Base-by-base conservation (phyloP, 2,329 filamentous ascomycete species). In the Aspergillus melleus region DNA sequence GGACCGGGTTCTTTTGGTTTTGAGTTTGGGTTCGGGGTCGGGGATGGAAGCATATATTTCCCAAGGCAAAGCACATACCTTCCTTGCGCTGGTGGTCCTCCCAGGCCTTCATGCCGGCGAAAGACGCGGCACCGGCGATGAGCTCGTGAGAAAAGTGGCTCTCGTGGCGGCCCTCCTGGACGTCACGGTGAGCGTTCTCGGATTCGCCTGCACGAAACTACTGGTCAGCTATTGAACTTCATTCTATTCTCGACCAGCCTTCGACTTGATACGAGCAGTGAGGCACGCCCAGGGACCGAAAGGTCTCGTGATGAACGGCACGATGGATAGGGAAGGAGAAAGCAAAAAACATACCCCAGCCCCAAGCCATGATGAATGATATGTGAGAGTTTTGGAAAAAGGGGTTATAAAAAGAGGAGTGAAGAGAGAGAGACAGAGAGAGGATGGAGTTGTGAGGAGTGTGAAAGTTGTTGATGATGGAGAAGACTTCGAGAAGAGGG, bases 101-200 rank as follows among this genome's bases (percentile, higher is more conserved):
- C 70, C 88, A 93, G 22, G 88, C 80, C 82, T 92, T 92, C 84
- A 94, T 90, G 69, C 87, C 91, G 64, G 86, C 88, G 73, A 94
- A 94, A 63, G 88, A 86, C 59, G 90, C 90, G 59, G 87, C 91
- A 63, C 90, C 90, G 65, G 88, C 90, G 58, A 93, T 74, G 52
- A 91, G 72, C 80, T 95, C 90, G 78, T 94, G 90, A 67, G 84
- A 84, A 71, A 90, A 79, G 72, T 84, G 84, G 68, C 83, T 81
- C 77, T 90, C 78, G 78, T 90, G 82, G 60, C 52, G 72, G 54
- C 51, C 78, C 74, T 61, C 80, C 75, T 86, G 84, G 66, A 85
- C 82, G 74, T 83, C 74, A 62, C 82, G 70, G 77, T 87, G 85
- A 65, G 81, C 76, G 52, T 83, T 73, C 61, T 83, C 79, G 62